Conservation (phyloP, 768 basidiomycete species). For the Russula emetica region DNA sequence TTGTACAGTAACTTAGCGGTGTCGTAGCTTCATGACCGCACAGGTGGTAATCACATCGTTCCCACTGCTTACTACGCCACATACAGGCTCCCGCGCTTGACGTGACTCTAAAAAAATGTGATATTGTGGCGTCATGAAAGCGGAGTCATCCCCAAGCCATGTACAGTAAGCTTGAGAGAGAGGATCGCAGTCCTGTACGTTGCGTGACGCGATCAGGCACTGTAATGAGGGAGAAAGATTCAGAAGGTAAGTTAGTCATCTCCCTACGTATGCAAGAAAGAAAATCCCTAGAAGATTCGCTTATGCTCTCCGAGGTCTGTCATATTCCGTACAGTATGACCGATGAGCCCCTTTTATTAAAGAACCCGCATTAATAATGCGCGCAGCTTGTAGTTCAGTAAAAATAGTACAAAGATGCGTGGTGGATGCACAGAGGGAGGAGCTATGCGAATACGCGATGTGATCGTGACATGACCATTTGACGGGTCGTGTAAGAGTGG, state of each 20-base stretch:
- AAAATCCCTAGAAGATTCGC: not conserved
- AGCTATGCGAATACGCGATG: too few species aligned
- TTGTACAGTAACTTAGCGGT: too few species aligned
- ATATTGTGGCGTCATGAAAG: not conserved
- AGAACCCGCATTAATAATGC: too few species aligned
- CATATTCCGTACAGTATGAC: not conserved
- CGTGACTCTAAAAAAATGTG: not conserved
- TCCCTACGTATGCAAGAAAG: not conserved
- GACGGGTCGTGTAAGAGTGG: not conserved
- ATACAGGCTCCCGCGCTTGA: not conserved
- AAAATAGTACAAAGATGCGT: not conserved
- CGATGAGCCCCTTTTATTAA: not conserved
- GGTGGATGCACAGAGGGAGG: not conserved
- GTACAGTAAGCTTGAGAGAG: not conserved
- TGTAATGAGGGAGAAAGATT: not conserved
- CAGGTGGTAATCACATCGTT: not conserved
- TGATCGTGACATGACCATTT: not conserved
- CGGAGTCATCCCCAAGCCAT: not conserved
- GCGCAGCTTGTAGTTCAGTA: too few species aligned
- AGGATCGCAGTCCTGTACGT: too few species aligned
- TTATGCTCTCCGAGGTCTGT: not conserved
- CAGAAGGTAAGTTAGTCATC: not conserved
- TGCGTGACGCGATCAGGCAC: not conserved
- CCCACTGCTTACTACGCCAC: not conserved
- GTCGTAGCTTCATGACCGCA: conserved; percentile 1